A percentile compares a stretch with the other conserved stretches of the same genome.
Conservation (phyloP, 2,329 filamentous ascomycete genomes). For the Hymenoscyphus occultus region DNA sequence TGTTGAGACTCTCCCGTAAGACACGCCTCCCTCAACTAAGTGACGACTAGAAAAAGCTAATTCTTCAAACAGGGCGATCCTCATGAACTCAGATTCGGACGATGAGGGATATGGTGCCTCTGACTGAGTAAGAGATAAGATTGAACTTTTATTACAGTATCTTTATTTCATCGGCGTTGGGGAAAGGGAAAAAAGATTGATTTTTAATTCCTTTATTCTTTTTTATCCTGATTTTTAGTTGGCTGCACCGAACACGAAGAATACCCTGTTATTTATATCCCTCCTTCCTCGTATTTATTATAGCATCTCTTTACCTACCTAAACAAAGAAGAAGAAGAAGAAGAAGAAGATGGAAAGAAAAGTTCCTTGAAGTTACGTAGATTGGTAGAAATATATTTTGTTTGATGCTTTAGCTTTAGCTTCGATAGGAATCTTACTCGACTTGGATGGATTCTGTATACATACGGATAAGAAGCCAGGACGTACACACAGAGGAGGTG, state of each 20-base stretch:
- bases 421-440: too few relatives aligned
- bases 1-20: slow-evolving; percentile 53
- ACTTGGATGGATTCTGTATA: too few relatives aligned
- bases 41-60: neutral
- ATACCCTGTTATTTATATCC: neutral
- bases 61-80: neutral
- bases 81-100: neutral
- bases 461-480: too few relatives aligned
- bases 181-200: neutral
- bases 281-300: neutral
- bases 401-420: too few relatives aligned
- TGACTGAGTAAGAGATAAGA: neutral
- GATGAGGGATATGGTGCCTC: neutral
- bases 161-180: neutral
- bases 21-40: neutral
- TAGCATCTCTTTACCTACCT: too few relatives aligned
- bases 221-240: neutral
- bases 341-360: too few relatives aligned
- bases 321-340: too few relatives aligned
- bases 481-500: too few relatives aligned
- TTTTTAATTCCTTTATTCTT: neutral
- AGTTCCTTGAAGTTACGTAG: too few relatives aligned
- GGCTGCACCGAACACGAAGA: neutral
- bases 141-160: neutral
- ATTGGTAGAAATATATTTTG: too few relatives aligned